phyloP scores from a whole-genome alignment of 2,329 filamentous ascomycete genomes.

The Clarireedia monteithiana region DNA sequence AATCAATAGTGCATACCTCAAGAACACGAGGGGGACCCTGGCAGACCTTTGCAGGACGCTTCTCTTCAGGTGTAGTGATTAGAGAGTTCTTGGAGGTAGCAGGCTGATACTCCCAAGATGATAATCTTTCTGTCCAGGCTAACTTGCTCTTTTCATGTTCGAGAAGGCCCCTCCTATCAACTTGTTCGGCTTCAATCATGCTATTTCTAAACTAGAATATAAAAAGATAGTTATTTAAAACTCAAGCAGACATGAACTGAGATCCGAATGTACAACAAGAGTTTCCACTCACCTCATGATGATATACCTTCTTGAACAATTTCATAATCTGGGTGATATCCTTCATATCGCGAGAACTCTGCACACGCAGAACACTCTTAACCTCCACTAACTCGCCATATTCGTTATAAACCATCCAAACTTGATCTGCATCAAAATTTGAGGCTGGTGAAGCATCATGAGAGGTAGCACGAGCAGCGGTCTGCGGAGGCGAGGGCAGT shows the following conservation, averaged over 20 bases:
- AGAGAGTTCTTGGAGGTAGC: neutral
- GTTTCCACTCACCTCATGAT: conserved; percentile 21
- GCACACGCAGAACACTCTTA: conserved; percentile 7
- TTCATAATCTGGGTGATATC: conserved; percentile 18
- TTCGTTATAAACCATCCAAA: conserved; percentile 25
- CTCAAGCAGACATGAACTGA: too few relatives aligned
- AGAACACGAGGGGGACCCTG: conserved; percentile 22
- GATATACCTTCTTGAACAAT: conserved; percentile 23
- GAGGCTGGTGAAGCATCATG: neutral
- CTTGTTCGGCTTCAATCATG: conserved; percentile 15
- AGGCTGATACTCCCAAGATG: conserved; percentile 22
- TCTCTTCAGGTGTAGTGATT: neutral
- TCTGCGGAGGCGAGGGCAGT: neutral
- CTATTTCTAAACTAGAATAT: conserved; percentile 16
- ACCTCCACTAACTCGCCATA: conserved; percentile 24
- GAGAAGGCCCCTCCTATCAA: neutral
- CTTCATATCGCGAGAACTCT: conserved; percentile 15
- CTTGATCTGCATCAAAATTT: conserved; percentile 6
- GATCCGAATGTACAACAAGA: neutral
- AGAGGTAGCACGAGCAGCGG: neutral
- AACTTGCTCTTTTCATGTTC: neutral
- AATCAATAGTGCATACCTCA: conserved; percentile 10
- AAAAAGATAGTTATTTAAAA: neutral
- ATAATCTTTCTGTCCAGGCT: conserved; percentile 7
- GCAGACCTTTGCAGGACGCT: conserved; percentile 9